A percentile compares a stretch with the other conserved stretches of the same genome.
Evolutionary conservation across 2,329 filamentous ascomycete genomes (phyloP).

Genomic region (Penicillium olsonii): DNA sequence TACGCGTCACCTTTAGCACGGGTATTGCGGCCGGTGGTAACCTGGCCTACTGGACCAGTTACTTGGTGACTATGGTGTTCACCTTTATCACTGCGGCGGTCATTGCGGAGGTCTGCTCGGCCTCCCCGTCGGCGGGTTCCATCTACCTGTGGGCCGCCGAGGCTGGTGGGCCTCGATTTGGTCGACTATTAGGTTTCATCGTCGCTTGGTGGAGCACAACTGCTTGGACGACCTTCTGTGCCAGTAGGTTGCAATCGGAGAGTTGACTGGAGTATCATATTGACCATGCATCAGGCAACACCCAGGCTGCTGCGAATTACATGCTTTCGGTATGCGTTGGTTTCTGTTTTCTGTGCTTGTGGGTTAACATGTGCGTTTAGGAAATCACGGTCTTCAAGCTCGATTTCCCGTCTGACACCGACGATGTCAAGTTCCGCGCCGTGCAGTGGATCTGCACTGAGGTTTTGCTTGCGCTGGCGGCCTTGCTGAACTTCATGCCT

Average conservation of each 20-base stretch:
- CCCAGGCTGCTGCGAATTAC: slow-evolving; percentile 54
- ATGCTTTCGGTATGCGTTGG: slow-evolving; percentile 51
- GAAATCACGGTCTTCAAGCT: slow-evolving; percentile 61
- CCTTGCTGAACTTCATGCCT: slow-evolving; percentile 53
- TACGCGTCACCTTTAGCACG: slow-evolving; percentile 63
- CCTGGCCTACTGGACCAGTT: slow-evolving; percentile 64
- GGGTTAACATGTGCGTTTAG: slow-evolving; percentile 30
- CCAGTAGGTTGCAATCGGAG: slow-evolving; percentile 37
- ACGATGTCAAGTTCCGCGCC: slow-evolving; percentile 59
- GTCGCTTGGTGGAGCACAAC: slow-evolving; percentile 67
- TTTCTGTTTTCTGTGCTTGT: not conserved
- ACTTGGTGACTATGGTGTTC: slow-evolving; percentile 61
- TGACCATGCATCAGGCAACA: slow-evolving; percentile 42
- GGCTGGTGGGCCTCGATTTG: slow-evolving; percentile 56
- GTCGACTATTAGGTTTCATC: slow-evolving; percentile 60
- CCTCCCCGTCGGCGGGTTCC: slow-evolving; percentile 59
- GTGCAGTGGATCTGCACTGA: slow-evolving; percentile 64
- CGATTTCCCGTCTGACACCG: slow-evolving; percentile 55
- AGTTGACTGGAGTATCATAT: not conserved
- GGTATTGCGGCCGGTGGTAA: slow-evolving; percentile 63
- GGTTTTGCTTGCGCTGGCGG: slow-evolving; percentile 52
- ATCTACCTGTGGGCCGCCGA: slow-evolving; percentile 66
- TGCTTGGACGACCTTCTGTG: slow-evolving; percentile 62
- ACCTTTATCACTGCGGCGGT: slow-evolving; percentile 63
- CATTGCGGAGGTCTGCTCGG: slow-evolving; percentile 62